A percentile compares a stretch with the other conserved stretches of the same genome.
Evolutionary conservation across 768 basidiomycete genomes (phyloP).

Genomic region (Hirschioporus abietinus): DNA sequence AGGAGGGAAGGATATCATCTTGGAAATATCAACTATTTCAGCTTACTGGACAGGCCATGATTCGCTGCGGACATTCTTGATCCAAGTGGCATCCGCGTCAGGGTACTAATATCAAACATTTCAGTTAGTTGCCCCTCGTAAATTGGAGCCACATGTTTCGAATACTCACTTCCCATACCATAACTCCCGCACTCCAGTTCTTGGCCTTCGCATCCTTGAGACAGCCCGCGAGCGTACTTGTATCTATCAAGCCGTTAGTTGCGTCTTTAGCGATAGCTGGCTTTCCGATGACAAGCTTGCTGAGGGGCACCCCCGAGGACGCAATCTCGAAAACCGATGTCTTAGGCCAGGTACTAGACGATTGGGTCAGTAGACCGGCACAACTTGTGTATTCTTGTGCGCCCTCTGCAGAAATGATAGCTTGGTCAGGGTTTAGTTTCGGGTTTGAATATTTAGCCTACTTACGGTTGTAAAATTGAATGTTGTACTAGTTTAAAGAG

Average conservation of each 20-base stretch:
- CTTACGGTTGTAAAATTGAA: constrained; percentile 31
- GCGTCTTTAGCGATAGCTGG: constrained; percentile 10
- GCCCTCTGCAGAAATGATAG: constrained; percentile 26
- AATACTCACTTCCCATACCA: constrained; percentile 20
- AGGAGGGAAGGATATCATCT: no score
- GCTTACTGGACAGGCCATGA: neutral
- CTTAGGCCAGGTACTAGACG: constrained; percentile 36
- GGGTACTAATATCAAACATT: constrained; percentile 9
- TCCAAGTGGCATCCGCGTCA: constrained; percentile 12
- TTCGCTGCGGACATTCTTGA: constrained; percentile 11
- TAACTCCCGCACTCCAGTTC: constrained; percentile 31
- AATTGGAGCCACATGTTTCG: neutral
- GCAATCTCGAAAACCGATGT: constrained; percentile 44
- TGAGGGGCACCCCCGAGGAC: constrained; percentile 21
- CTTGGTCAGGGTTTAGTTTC: neutral
- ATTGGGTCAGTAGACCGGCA: constrained; percentile 31
- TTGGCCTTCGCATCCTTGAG: constrained; percentile 24
- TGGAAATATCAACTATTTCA: neutral
- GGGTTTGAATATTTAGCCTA: neutral
- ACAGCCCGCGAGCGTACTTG: constrained; percentile 21
- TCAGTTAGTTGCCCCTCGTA: neutral
- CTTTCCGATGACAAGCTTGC: constrained; percentile 34
- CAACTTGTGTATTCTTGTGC: constrained; percentile 33
- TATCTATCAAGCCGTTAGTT: constrained; percentile 28
- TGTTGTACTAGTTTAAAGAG: constrained; percentile 13